Conservation (phyloP, 192 early-diverging fungal species). For the Podila minutissima region DNA sequence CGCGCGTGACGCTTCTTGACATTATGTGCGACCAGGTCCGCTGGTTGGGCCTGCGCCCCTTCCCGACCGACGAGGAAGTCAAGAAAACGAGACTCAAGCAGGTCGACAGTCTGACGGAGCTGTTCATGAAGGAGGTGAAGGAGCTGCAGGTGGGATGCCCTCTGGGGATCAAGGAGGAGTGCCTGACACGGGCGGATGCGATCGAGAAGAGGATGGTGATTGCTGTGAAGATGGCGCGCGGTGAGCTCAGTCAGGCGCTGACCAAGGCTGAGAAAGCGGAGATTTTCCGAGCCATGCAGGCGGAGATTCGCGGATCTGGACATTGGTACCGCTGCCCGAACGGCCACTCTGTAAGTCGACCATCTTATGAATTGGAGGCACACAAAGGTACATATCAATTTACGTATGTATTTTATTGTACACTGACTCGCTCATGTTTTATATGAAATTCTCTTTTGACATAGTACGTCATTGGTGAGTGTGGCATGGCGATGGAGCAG, state of each 20-base stretch:
- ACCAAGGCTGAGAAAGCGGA: constrained; percentile 37
- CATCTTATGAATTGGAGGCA: neutral
- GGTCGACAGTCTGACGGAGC: neutral
- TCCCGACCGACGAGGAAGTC: neutral
- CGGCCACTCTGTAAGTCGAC: constrained; percentile 46
- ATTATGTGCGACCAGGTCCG: neutral
- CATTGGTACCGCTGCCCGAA: constrained; percentile 61
- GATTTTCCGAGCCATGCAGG: constrained; percentile 39
- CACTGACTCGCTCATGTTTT: too few species aligned
- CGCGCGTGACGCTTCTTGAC: neutral
- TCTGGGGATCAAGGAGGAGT: constrained; percentile 17
- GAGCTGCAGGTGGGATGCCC: constrained; percentile 7
- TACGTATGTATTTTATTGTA: too few species aligned
- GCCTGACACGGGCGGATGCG: neutral
- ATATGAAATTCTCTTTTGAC: neutral
- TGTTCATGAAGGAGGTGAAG: constrained; percentile 7
- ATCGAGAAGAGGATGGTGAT: constrained; percentile 22
- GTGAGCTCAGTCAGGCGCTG: constrained; percentile 5
- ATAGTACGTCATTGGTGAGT: constrained; percentile 52
- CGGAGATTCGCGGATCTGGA: constrained; percentile 27
- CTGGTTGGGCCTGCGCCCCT: neutral
- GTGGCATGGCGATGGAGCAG: constrained; percentile 52
- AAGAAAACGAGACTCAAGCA: neutral
- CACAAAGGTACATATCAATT: too few species aligned
- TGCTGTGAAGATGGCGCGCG: constrained; percentile 2